Conservation (phyloP, 306 rosid species). For the Datisca glomerata region DNA sequence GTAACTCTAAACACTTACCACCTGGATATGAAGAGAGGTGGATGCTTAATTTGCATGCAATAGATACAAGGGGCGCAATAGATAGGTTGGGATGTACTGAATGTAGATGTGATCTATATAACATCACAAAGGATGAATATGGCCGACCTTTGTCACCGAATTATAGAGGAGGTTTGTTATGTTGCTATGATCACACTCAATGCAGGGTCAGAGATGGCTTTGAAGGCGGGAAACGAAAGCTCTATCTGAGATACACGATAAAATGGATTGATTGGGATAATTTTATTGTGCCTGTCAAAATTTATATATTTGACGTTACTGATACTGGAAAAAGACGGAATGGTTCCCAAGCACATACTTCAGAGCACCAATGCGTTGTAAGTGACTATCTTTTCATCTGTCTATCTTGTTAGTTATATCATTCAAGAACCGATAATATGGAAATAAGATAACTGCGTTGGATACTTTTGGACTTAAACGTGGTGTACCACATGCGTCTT, state of each 20-base stretch:
- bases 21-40: constrained; percentile 59
- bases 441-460: not conserved
- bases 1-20: constrained; percentile 45
- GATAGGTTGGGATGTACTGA: constrained; percentile 53
- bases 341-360: constrained; percentile 7
- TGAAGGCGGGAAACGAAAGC: constrained; percentile 32
- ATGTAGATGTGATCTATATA: constrained; percentile 57
- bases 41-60: constrained; percentile 60
- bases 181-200: constrained; percentile 45
- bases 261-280: constrained; percentile 71
- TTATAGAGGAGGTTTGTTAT: constrained; percentile 46
- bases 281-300: constrained; percentile 43
- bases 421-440: not conserved
- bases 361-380: constrained; percentile 39
- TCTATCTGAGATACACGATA: constrained; percentile 55
- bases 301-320: constrained; percentile 55
- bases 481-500: not conserved
- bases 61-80: constrained; percentile 54
- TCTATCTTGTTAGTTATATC: not conserved
- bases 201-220: constrained; percentile 42
- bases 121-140: constrained; percentile 27
- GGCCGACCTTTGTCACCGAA: constrained; percentile 23
- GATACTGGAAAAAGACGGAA: constrained; percentile 23
- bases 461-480: not conserved
- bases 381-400: not conserved